Conservation (phyloP, 2,329 filamentous ascomycete genomes). For the Alternaria postmessia region DNA sequence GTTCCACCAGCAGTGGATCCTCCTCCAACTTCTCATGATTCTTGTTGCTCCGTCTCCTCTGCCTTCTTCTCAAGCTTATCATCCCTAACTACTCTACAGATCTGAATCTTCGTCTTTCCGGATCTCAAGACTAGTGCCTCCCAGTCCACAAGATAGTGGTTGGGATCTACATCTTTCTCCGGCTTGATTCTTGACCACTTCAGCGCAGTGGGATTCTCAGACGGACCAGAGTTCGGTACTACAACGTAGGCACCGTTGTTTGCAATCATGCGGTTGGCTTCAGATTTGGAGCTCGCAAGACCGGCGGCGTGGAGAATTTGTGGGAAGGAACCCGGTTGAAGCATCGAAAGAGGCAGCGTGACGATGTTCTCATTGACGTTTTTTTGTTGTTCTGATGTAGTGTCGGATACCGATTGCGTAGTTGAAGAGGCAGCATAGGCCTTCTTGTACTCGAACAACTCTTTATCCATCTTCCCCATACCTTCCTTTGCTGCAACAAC, state of each 20-base stretch:
- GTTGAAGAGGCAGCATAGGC: slow-evolving; percentile 31
- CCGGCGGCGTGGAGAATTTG: slow-evolving; percentile 68
- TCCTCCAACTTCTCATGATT: background rate
- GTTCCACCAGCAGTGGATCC: background rate
- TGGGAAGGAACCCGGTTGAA: slow-evolving; percentile 64
- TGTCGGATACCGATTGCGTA: slow-evolving; percentile 16
- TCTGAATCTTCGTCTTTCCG: slow-evolving; percentile 68
- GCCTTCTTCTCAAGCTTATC: slow-evolving; percentile 37
- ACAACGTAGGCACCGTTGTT: slow-evolving; percentile 67
- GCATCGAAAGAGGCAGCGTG: slow-evolving; percentile 65
- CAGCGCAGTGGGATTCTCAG: slow-evolving; percentile 54
- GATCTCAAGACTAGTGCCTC: slow-evolving; percentile 63
- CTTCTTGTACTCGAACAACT: slow-evolving; percentile 37
- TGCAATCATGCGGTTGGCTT: slow-evolving; percentile 66
- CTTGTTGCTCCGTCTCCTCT: background rate
- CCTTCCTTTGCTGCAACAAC: background rate
- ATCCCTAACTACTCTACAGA: slow-evolving; percentile 64
- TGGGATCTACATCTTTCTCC: slow-evolving; percentile 65
- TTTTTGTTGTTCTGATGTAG: slow-evolving; percentile 19
- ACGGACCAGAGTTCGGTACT: slow-evolving; percentile 56
- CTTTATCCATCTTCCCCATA: slow-evolving; percentile 20
- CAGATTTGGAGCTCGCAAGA: slow-evolving; percentile 63
- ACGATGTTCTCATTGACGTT: slow-evolving; percentile 60
- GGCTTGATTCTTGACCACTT: slow-evolving; percentile 70
- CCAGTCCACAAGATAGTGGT: slow-evolving; percentile 67